Evolutionary conservation across 768 basidiomycete species (phyloP).

Genomic region (Leccinum boreale): DNA sequence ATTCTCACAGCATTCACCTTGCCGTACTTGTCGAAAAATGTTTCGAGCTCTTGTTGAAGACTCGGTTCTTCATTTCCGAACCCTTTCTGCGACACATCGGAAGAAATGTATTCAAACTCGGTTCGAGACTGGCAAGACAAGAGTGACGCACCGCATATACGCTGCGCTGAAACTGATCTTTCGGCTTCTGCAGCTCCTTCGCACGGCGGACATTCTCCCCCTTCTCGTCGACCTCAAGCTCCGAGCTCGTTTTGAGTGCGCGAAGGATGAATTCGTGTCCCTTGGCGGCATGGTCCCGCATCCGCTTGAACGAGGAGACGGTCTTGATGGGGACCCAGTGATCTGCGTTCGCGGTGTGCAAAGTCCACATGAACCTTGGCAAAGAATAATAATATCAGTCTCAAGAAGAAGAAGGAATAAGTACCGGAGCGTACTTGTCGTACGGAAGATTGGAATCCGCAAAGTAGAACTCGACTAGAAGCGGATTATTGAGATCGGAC

Average conservation of each 20-base stretch:
- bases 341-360: slow-evolving; percentile 74
- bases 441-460: slow-evolving; percentile 94
- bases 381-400: neutral
- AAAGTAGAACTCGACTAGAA: slow-evolving; percentile 91
- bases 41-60: slow-evolving; percentile 72
- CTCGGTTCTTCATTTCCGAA: slow-evolving; percentile 66
- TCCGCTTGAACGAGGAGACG: slow-evolving; percentile 92
- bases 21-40: slow-evolving; percentile 78
- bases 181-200: slow-evolving; percentile 74
- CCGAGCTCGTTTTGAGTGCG: slow-evolving; percentile 52
- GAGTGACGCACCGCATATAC: slow-evolving; percentile 77
- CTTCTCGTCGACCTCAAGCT: slow-evolving; percentile 72
- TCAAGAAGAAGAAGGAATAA: neutral
- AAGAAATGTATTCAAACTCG: neutral
- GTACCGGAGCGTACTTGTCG: slow-evolving; percentile 55
- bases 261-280: slow-evolving; percentile 69
- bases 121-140: neutral
- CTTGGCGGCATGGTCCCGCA: slow-evolving; percentile 64
- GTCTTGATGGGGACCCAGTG: slow-evolving; percentile 91
- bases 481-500: neutral
- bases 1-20: slow-evolving; percentile 80
- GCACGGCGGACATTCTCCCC: slow-evolving; percentile 71
- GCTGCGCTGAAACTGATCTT: slow-evolving; percentile 77
- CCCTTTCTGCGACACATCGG: slow-evolving; percentile 65
- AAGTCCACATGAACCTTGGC: slow-evolving; percentile 88